Evolutionary conservation across 169 alveolate species (phyloP).

Genomic region (Cystoisospora suis): DNA sequence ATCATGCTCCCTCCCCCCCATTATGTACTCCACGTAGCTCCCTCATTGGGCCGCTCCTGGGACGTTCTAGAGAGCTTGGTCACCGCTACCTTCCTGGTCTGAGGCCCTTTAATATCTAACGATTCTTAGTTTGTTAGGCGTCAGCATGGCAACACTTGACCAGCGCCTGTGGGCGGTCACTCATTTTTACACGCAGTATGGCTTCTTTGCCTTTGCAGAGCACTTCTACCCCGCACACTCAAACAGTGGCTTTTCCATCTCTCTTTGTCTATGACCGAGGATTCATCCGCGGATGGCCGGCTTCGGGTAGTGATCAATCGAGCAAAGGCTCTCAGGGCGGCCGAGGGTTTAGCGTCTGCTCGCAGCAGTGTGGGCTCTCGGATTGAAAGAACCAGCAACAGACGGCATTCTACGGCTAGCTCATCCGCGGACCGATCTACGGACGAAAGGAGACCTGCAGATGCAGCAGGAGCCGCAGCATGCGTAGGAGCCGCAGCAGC

Average conservation of each 20-base stretch:
- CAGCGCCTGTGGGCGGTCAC: too few species aligned
- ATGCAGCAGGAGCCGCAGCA: neutral
- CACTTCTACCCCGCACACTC: constrained; percentile 48
- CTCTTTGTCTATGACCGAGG: constrained; percentile 70
- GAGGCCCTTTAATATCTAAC: too few species aligned
- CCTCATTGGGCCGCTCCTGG: too few species aligned
- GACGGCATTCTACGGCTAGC: neutral
- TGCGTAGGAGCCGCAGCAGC: neutral
- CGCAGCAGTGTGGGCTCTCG: neutral
- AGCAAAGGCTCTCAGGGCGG: constrained; percentile 64
- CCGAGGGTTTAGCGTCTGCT: constrained; percentile 73
- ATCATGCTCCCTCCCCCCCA: too few species aligned
- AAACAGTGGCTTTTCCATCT: constrained; percentile 66
- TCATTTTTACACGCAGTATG: too few species aligned
- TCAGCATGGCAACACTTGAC: too few species aligned
- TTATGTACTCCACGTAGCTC: too few species aligned
- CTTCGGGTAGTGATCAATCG: constrained; percentile 68
- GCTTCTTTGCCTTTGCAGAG: constrained; percentile 40
- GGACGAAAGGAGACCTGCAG: neutral
- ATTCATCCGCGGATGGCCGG: constrained; percentile 70
- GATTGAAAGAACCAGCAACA: neutral
- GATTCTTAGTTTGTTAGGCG: too few species aligned
- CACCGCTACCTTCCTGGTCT: too few species aligned
- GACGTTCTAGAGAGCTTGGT: too few species aligned
- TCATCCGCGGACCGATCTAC: neutral